Base-by-base conservation (phyloP, 2,329 filamentous ascomycete species). In the Ambrosiella cleistominuta region DNA sequence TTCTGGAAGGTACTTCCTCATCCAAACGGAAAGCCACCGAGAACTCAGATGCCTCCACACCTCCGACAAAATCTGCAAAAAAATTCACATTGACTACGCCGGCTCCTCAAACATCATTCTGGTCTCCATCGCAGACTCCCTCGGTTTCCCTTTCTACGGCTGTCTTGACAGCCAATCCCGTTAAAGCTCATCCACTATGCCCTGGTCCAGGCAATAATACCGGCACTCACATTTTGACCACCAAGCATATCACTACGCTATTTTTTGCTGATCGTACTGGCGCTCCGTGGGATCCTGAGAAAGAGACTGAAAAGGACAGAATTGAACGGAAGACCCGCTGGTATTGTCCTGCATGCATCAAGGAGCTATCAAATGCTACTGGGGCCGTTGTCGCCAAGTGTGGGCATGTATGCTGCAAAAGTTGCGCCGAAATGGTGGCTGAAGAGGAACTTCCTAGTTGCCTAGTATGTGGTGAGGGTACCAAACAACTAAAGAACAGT, bases 91-190 rank as follows among this genome's bases (percentile, higher is more conserved):
- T 36, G 15, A n/a, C 35, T 12, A 7, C 27, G 12, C 51, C 35
- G 15, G 13, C 45, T 47, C 19, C 78, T 13, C 72, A 95, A 0
- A 87, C 88, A 0, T 94, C 88, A 0, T 97, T 97, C 71, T 97
- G 91, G 93, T 85, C 91, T 1, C 91, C 89, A 0, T 87, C 85
- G 0, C 78, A 91, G 59, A 94, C 86, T 0, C 88, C 88, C 11
- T 69, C 70, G 45, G 35, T 17, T 17, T 47, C 44, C 15, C 44
- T 47, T 17, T 8, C 52, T 38, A 54, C 7, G 11, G 37, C 36
- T 42, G 37, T 54, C 15, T 15, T 27, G 8, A n/a, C 52, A 9
- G 68, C 68, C 39, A 66, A 69, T 52, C 65, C 68, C 57, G 67
- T 74, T 55, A 94, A 93, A 66, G 71, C 78, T 35, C 74, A 75